phyloP scores from a whole-genome alignment of 257 asterid genomes.

The Solanum sitiens region DNA sequence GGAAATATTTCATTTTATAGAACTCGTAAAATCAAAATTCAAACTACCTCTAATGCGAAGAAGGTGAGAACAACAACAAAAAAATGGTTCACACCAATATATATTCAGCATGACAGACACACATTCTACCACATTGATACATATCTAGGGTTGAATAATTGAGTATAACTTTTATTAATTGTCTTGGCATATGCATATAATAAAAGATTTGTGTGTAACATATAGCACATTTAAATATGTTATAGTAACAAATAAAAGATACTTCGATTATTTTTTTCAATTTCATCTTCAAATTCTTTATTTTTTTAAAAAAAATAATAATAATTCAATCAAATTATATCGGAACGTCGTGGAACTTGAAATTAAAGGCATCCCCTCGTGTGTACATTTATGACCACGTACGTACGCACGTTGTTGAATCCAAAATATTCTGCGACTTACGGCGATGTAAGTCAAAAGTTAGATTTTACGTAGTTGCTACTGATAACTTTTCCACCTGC shows the following conservation, averaged over 20 bases:
- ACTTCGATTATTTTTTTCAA: not conserved
- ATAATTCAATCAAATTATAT: not conserved
- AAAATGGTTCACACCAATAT: too few relatives aligned
- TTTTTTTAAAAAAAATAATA: too few relatives aligned
- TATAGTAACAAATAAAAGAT: not conserved
- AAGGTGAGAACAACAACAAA: too few relatives aligned
- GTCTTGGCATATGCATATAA: not conserved
- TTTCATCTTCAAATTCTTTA: not conserved
- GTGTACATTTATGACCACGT: not conserved
- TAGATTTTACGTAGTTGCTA: not conserved
- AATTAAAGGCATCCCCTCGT: not conserved
- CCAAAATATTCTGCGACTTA: not conserved
- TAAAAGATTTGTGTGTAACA: not conserved
- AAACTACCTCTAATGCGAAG: not conserved
- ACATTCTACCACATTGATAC: not conserved
- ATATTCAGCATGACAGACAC: not conserved
- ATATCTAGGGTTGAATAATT: not conserved
- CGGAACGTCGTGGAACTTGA: not conserved
- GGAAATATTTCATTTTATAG: not conserved
- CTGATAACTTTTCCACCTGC: not conserved
- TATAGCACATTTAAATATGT: not conserved
- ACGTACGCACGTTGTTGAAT: too few relatives aligned
- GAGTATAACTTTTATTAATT: not conserved
- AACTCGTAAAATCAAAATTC: not conserved
- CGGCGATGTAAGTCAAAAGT: not conserved